Base-by-base conservation (phyloP, 1,284 basidiomycete species). In the Rhizoctonia solani region DNA sequence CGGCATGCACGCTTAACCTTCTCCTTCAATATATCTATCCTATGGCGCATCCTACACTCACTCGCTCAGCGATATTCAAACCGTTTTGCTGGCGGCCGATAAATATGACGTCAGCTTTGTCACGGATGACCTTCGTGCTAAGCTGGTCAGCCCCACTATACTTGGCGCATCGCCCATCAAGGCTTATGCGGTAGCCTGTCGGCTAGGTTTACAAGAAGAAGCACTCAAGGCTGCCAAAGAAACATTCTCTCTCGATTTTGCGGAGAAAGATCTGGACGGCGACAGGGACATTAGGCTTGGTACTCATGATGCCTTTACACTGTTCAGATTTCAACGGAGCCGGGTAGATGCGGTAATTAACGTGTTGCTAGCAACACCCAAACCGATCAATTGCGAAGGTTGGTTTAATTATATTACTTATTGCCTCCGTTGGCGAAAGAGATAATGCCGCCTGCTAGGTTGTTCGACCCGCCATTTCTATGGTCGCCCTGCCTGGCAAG, bases 1-100 rank as follows among this genome's bases (percentile, higher is more conserved):
- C 65, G 9, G 37, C 65, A 9, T 46, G 47, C 54, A 67, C 65
- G 0, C 47, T 67, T 16, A 32, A 56, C 44, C 53, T 67, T 16
- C 44, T 67, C 9, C 53, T 67, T 11, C 65, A 67, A 56, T 67
- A 67, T 25, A 67, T 67, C 54, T 67, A 67, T 37, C 65, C 65
- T n/a, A 67, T 56, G 53, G 53, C 65, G 14, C 65, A 67, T 19
- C 61, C 61, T 8, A 27, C 16, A 1, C 37, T 65, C 1, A 23
- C 9, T 53, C 61, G n/a, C 49, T 65, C 14, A 53, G 54, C 37
- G 61, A 65, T 34, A 65, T 65, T 19, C 61, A 65, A 23, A 50
- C 61, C 1, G 61, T 65, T 34, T 46, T 65, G 1, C 49, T 53
- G 11, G 61, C 61, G 8, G 61, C 61, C 29, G 61, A 65, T n/a